Percentiles rank a stretch among this genome's conserved stretches.
Evolutionary conservation across 2,329 filamentous ascomycete species (phyloP).

Genomic region (Ploettnerulaceae sp.): DNA sequence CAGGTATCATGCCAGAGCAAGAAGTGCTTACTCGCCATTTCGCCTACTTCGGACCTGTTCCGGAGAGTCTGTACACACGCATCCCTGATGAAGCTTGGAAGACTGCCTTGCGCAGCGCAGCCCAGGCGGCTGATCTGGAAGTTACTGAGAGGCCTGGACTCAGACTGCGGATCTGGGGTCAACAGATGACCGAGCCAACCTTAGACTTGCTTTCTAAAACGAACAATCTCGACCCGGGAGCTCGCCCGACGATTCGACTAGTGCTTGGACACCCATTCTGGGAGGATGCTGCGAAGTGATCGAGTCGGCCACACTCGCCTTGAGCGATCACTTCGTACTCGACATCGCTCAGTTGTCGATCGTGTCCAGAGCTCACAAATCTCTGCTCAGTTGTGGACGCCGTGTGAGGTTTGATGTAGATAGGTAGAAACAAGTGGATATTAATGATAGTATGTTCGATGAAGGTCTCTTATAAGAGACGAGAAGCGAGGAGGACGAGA

Average conservation of each 20-base stretch:
- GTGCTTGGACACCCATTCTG: neutral
- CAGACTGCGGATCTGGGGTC: neutral
- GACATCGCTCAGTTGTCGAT: no score
- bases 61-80: neutral
- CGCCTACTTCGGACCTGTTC: conserved; percentile 5
- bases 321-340: no score
- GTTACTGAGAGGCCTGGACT: conserved; percentile 4
- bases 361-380: no score
- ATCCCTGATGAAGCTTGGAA: conserved; percentile 1
- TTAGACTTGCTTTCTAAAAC: neutral
- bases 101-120: neutral
- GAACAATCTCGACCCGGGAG: neutral
- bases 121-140: conserved; percentile 3
- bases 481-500: no score
- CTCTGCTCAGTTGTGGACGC: no score
- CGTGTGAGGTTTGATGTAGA: no score
- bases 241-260: neutral
- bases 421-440: no score
- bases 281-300: no score
- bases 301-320: no score
- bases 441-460: no score
- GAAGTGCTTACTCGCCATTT: conserved; percentile 4
- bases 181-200: neutral
- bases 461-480: no score
- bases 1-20: conserved; percentile 4